Percentiles rank a stretch among this genome's conserved stretches.
Conservation (phyloP, 352 stramenopile species). For the Phytophthora europaea region DNA sequence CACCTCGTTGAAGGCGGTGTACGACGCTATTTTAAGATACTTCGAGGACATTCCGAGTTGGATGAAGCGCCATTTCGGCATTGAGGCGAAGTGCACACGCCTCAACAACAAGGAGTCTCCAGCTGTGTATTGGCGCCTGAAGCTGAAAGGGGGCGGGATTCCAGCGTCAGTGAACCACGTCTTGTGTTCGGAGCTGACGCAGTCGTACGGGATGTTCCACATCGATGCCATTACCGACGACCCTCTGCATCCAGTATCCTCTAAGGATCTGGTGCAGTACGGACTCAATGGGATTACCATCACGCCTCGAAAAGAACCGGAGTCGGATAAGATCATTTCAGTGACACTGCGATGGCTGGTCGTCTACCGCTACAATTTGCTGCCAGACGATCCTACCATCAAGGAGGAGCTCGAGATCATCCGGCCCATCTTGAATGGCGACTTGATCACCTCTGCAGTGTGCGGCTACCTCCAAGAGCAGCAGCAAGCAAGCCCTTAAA, state of each 20-base stretch:
- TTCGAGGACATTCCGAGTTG: conserved; percentile 29
- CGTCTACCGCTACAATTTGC: conserved; percentile 31
- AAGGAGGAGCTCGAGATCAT: conserved; percentile 22
- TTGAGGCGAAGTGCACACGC: conserved; percentile 19
- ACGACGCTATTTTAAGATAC: conserved; percentile 30
- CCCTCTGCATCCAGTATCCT: conserved; percentile 21
- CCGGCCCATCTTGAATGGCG: conserved; percentile 14
- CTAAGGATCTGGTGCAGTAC: conserved; percentile 13
- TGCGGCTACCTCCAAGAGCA: conserved; percentile 12
- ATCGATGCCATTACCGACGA: conserved; percentile 43
- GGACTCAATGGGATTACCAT: conserved; percentile 22
- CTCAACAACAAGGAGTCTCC: conserved; percentile 29
- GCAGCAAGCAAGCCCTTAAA: not conserved
- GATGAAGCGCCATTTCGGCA: conserved; percentile 45
- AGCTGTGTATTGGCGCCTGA: conserved; percentile 34
- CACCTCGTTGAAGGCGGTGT: conserved; percentile 40
- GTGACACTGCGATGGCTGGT: conserved; percentile 30
- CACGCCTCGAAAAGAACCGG: conserved; percentile 16
- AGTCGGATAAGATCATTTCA: not conserved
- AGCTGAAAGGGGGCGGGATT: conserved; percentile 20
- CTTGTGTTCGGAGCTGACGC: conserved; percentile 31
- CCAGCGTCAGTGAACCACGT: conserved; percentile 40
- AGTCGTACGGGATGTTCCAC: conserved; percentile 36
- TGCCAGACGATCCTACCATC: conserved; percentile 21
- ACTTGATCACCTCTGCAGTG: conserved; percentile 9